A percentile compares a stretch with the other conserved stretches of the same genome.
Evolutionary conservation across 805 yeast genomes (phyloP).

Genomic region (Metahyphopichia silvanorum): DNA sequence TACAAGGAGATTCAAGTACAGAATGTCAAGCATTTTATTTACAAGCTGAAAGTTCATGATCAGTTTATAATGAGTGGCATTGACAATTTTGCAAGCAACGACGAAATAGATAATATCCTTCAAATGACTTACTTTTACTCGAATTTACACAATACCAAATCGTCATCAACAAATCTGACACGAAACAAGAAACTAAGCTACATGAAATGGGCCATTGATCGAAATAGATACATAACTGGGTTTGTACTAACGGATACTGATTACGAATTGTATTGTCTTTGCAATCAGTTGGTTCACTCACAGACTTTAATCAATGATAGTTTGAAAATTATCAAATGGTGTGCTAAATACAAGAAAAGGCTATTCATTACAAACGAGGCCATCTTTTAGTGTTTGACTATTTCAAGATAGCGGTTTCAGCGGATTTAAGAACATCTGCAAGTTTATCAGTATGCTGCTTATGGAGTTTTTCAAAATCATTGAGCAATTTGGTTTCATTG

Average conservation of each 20-base stretch:
- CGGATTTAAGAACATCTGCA: constrained; percentile 50
- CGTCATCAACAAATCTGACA: constrained; percentile 16
- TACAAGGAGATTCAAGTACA: constrained; percentile 23
- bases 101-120: constrained; percentile 23
- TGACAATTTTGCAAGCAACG: constrained; percentile 11
- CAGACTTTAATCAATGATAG: constrained; percentile 60
- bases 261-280: constrained; percentile 37
- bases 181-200: constrained; percentile 45
- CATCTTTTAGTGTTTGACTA: constrained; percentile 30
- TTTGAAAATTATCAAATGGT: constrained; percentile 69
- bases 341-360: constrained; percentile 64
- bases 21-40: constrained; percentile 72
- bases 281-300: constrained; percentile 48
- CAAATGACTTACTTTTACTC: constrained; percentile 38
- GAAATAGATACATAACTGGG: constrained; percentile 21
- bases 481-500: constrained; percentile 49
- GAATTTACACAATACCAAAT: constrained; percentile 19
- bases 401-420: constrained; percentile 48
- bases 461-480: constrained; percentile 66
- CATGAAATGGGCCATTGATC: constrained; percentile 34
- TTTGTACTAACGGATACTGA: constrained; percentile 32
- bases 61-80: constrained; percentile 56
- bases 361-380: constrained; percentile 77
- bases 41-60: constrained; percentile 64
- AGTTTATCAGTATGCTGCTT: constrained; percentile 62